Evolutionary conservation across 2,329 filamentous ascomycete genomes (phyloP).

Genomic region (Alternaria arbusti): DNA sequence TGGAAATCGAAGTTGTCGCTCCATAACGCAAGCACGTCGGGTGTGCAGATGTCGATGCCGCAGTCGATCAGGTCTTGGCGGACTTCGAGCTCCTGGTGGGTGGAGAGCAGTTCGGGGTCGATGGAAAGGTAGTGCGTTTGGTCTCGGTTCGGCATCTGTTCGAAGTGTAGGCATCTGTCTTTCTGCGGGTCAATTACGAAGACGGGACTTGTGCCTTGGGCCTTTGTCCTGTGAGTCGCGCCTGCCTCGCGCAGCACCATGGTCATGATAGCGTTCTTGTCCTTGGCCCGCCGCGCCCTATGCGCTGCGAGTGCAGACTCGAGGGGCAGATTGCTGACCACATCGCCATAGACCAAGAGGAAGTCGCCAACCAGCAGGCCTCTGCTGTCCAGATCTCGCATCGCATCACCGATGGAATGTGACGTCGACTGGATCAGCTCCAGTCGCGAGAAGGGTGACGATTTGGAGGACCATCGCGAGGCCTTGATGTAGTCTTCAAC

Average conservation of each 20-base stretch:
- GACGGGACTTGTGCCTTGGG: conserved; percentile 75
- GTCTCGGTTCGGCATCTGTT: conserved; percentile 79
- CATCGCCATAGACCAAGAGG: conserved; percentile 87
- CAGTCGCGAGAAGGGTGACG: conserved; percentile 80
- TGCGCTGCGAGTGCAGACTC: conserved; percentile 79
- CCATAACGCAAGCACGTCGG: conserved; percentile 92
- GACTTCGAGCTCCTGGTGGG: conserved; percentile 78
- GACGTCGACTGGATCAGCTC: conserved; percentile 88
- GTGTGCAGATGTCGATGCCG: conserved; percentile 96
- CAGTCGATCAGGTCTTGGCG: conserved; percentile 90
- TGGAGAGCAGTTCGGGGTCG: conserved; percentile 78
- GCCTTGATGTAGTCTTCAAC: conserved; percentile 83
- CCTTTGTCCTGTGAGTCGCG: conserved; percentile 76
- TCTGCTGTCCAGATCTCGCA: conserved; percentile 89
- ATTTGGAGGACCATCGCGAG: conserved; percentile 76
- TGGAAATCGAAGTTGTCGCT: conserved; percentile 98
- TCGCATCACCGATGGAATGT: conserved; percentile 87
- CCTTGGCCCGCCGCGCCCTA: conserved; percentile 76
- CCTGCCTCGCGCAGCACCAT: conserved; percentile 85
- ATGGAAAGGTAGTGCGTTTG: conserved; percentile 71
- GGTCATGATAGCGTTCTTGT: conserved; percentile 98
- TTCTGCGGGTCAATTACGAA: conserved; percentile 85
- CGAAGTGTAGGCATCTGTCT: conserved; percentile 88
- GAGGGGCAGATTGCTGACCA: conserved; percentile 89
- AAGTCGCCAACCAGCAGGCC: conserved; percentile 89